Evolutionary conservation across 1,139 yeast genomes (phyloP).

Genomic region (Geotrichum carabidarum): DNA sequence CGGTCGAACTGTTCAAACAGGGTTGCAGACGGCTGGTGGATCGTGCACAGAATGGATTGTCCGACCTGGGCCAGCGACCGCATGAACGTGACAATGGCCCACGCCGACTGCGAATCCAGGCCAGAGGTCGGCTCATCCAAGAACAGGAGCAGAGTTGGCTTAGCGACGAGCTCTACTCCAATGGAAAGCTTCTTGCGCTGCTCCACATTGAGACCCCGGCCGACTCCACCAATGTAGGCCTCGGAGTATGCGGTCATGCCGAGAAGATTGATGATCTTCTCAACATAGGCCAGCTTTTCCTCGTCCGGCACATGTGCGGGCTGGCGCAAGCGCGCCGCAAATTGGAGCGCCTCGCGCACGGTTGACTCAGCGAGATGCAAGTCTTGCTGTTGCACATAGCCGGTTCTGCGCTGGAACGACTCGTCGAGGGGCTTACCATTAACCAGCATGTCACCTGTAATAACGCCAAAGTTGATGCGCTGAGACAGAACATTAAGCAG

Average conservation of each 20-base stretch:
- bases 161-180: constrained; percentile 82
- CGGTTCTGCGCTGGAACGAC: constrained; percentile 54
- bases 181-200: constrained; percentile 79
- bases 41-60: constrained; percentile 73
- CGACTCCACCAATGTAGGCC: constrained; percentile 61
- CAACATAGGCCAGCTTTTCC: constrained; percentile 52
- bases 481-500: constrained; percentile 54
- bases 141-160: constrained; percentile 69
- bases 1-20: constrained; percentile 71
- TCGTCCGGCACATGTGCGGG: constrained; percentile 43
- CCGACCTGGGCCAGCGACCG: constrained; percentile 68
- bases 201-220: constrained; percentile 66
- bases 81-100: constrained; percentile 50
- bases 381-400: constrained; percentile 62
- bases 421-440: constrained; percentile 50
- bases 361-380: constrained; percentile 52
- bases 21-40: constrained; percentile 74
- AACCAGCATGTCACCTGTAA: constrained; percentile 58
- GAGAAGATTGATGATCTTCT: constrained; percentile 48
- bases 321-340: constrained; percentile 56
- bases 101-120: constrained; percentile 81
- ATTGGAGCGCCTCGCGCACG: constrained; percentile 54
- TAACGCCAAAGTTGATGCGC: constrained; percentile 51
- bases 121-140: constrained; percentile 91
- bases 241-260: constrained; percentile 58